Evolutionary conservation across 805 yeast genomes (phyloP).

Genomic region (Maudiozyma pseudohumilis): DNA sequence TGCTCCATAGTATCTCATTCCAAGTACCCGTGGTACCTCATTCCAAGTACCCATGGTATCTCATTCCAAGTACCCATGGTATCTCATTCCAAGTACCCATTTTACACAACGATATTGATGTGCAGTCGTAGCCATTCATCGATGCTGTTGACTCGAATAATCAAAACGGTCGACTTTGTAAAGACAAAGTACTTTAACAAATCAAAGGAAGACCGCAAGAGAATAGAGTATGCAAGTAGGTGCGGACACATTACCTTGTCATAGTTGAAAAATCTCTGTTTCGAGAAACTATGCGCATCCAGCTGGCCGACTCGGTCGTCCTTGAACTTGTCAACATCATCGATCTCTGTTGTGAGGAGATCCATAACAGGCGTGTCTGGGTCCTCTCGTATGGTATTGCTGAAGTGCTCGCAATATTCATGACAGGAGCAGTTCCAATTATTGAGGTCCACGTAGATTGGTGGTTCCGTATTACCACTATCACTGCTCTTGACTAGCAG

Average conservation of each 20-base stretch:
- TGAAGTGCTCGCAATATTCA: constrained; percentile 20
- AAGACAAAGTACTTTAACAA: constrained; percentile 18
- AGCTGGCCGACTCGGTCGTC: constrained; percentile 23
- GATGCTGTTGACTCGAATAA: constrained; percentile 18
- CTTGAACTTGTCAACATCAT: constrained; percentile 15
- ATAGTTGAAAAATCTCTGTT: constrained; percentile 18
- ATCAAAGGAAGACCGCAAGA: constrained; percentile 15
- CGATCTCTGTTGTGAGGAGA: constrained; percentile 10
- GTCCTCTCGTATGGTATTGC: constrained; percentile 5
- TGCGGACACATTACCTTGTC: constrained; percentile 27
- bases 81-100: too few relatives aligned
- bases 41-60: too few relatives aligned
- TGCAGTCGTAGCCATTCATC: constrained; percentile 31
- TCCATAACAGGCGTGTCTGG: constrained; percentile 1
- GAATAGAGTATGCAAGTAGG: constrained; percentile 23
- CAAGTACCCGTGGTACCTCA: too few relatives aligned
- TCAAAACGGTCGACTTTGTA: constrained; percentile 14
- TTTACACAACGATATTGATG: constrained; percentile 21
- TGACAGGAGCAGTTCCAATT: constrained; percentile 29
- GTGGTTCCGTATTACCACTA: constrained; percentile 8
- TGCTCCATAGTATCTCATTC: too few relatives aligned
- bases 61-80: too few relatives aligned
- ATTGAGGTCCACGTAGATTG: constrained; percentile 23
- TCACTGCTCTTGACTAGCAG: constrained; percentile 17
- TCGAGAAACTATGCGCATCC: constrained; percentile 20